Base-by-base conservation (phyloP, 441 rosid species). In the Metrosideros polymorpha region DNA sequence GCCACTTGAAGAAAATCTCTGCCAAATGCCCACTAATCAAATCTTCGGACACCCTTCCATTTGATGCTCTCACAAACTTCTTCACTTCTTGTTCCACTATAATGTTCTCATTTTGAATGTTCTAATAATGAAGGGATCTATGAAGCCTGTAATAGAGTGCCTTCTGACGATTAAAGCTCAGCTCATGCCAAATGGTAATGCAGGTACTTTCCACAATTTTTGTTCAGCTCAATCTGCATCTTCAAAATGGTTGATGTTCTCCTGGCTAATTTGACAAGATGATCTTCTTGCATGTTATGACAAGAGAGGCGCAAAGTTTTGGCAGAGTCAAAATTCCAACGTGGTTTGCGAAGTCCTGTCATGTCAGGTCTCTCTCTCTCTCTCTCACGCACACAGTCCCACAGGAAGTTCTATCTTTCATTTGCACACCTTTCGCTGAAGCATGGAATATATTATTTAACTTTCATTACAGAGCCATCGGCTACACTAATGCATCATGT, bases 111-210 rank as follows among this genome's bases (percentile, higher is more conserved):
- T 54, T 51, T 15, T 59, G 89, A 84, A 83, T 63, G 59, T 89
- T 77, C 84, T 50, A 76, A 86, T 85, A 52, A 50, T 90, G 83
- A 88, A 94, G 97, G 97, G 94, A 77, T 88, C 94, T 45, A 84
- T 93, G 92, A 91, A 91, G 89, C 43, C 89, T 25, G 95, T 94
- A 30, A 87, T 92, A 42, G 91, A 90, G 87, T 91, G 94, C 86
- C 93, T 94, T 87, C 82, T 90, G 85, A 51, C 84, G 52, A 84
- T 94, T 47, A 89, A 89, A 89, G 89, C 90, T 82, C 90, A 91
- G 30, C 89, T 83, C 61, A 75, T 61, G 52, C 76, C 88, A 45
- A 83, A 61, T 50, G 75, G 90, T 35, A 54, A 79, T n/a, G 89
- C 88, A 84, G 92, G 91, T 52, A 90, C 84, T 63, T 39, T 75